These are phyloP conservation scores for Vigna hirtella DNA, from an alignment of 306 rosid genomes.

Conservation along the genomic window DNA sequence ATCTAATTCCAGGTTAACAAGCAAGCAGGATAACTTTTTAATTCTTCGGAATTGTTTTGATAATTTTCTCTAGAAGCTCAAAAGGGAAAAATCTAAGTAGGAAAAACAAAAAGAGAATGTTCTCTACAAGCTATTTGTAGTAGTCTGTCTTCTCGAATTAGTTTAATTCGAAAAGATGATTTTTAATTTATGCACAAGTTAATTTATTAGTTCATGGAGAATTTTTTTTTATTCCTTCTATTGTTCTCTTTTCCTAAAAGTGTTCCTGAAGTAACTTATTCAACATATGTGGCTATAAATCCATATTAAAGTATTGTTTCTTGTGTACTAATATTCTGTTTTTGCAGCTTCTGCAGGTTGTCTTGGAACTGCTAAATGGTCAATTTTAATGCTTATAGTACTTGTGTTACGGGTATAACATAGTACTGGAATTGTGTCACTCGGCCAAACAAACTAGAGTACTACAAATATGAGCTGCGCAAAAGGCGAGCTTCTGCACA, in stretches of 20 bases:
- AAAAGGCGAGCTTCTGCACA: conserved; percentile 60
- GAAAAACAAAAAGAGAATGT: no score
- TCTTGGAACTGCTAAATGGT: conserved; percentile 47
- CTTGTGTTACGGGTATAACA: conserved; percentile 58
- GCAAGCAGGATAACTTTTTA: background rate
- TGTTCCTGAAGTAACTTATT: background rate
- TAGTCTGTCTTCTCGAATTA: no score
- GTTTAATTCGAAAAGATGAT: no score
- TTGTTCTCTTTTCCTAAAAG: no score
- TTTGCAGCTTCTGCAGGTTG: conserved; percentile 72
- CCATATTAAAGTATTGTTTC: background rate
- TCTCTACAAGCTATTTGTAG: no score
- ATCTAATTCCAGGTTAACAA: conserved; percentile 4
- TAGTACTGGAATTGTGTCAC: conserved; percentile 48
- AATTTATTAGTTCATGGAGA: no score
- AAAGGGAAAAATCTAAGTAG: no score
- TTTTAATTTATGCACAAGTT: no score
- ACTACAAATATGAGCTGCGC: conserved; percentile 63
- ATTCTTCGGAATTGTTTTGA: background rate
- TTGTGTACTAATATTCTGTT: conserved; percentile 18
- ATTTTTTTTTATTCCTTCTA: no score
- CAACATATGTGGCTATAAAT: background rate
- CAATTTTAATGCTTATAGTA: conserved; percentile 52
- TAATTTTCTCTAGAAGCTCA: no score
- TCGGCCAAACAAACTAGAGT: conserved; percentile 50